These are phyloP conservation scores for Neurospora sp. DNA, from an alignment of 495 filamentous ascomycete species.

Conservation along the genomic window DNA sequence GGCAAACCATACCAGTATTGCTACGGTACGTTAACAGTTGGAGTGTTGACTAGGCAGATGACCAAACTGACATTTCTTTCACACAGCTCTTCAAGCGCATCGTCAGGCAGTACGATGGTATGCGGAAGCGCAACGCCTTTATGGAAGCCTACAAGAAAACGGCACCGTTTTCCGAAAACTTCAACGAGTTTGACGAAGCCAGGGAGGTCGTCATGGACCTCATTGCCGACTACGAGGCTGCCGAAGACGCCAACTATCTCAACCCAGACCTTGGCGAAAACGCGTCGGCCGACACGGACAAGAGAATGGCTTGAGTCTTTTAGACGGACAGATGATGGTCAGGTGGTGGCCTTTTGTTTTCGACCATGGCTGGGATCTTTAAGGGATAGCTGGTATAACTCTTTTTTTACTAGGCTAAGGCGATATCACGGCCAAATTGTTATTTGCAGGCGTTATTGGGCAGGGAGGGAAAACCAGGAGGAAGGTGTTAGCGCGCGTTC, in stretches of 20 bases:
- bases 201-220: constrained; percentile 78
- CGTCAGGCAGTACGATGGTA: constrained; percentile 75
- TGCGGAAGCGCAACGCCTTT: constrained; percentile 94
- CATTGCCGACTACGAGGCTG: constrained; percentile 90
- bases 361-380: neutral
- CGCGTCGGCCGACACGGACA: constrained; percentile 36
- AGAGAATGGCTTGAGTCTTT: constrained; percentile 23
- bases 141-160: constrained; percentile 93
- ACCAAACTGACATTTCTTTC: constrained; percentile 2
- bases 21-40: constrained; percentile 48
- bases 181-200: constrained; percentile 94
- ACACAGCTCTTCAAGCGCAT: constrained; percentile 78
- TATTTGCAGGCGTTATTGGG: neutral
- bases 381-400: neutral
- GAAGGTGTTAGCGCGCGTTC: neutral
- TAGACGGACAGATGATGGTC: neutral
- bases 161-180: constrained; percentile 74
- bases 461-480: neutral
- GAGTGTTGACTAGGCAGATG: neutral
- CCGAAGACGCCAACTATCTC: constrained; percentile 80
- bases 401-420: neutral
- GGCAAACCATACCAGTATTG: constrained; percentile 95
- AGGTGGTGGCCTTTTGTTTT: neutral
- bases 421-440: neutral
- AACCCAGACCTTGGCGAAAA: constrained; percentile 50